Evolutionary conservation across 495 filamentous ascomycete genomes (phyloP), one percentile per base, ranked within the genome.

Genomic region (Trichoderma asperelloides): DNA sequence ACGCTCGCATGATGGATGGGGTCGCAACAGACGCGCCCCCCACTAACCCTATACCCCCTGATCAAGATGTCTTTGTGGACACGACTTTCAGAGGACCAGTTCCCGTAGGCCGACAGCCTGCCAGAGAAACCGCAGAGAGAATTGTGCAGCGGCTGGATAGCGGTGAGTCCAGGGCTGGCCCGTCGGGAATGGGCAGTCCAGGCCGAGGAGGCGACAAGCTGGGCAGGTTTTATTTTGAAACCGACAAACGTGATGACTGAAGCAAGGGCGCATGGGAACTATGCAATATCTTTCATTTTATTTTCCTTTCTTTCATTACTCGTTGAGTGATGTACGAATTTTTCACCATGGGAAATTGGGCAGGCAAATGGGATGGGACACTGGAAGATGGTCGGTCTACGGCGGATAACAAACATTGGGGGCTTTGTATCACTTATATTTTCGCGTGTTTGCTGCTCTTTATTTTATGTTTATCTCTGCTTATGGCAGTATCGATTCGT

Each of bases 161-260:
- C 11, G 79, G 78, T 41, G 79, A 80, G 65, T 73, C 69, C 2
- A 71, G 66, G 8, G 71, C 70, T 6, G 74, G 78, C 66, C 66
- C 41, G 2, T 69, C 75, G 40, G 72, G 78, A 16, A 40, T 85
- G 69, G 75, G 78, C 30, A 79, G 71, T 62, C 73, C 78, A 0
- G 74, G 73, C 30, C 74, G 76, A 49, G 74, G 73, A 25, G 72
- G 73, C 12, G 74, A 80, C 68, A 72, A 76, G 65, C 69, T 86
- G 66, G 84, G 83, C 11, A 80, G 80, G 65, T 84, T 85, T 71
- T 83, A 80, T 65, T 86, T 83, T 67, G 84, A 85, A 70, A 80
- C 78, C 8, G 78, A 77, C 66, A 80, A 78, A 64, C 79, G 73
- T 68, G 51, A 37, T 13, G 45, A 67, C 7, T 62, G 51, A 65